A percentile compares a stretch with the other conserved stretches of the same genome.
phyloP scores from a whole-genome alignment of 2,329 filamentous ascomycete genomes.

The Exophiala oligosperma region DNA sequence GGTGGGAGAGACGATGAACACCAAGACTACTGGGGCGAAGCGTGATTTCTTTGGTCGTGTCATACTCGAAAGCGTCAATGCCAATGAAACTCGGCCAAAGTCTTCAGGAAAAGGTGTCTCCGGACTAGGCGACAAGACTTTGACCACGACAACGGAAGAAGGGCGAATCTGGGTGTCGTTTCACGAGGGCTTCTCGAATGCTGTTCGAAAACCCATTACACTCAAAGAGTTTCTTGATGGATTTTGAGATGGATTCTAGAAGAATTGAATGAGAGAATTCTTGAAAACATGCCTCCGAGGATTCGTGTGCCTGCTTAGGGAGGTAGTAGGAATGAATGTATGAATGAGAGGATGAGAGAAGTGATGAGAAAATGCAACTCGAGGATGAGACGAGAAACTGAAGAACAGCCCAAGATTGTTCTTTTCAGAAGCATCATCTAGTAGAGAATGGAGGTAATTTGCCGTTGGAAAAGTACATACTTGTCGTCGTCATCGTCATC shows the following conservation, averaged over 20 bases:
- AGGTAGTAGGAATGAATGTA: too few relatives aligned
- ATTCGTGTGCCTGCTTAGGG: too few relatives aligned
- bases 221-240: conserved; percentile 71
- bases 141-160: conserved; percentile 40
- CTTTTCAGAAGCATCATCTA: too few relatives aligned
- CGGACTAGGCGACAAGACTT: conserved; percentile 27
- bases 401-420: too few relatives aligned
- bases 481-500: too few relatives aligned
- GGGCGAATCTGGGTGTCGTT: conserved; percentile 81
- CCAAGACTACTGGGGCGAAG: conserved; percentile 52
- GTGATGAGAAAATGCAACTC: too few relatives aligned
- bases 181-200: conserved; percentile 89
- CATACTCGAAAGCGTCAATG: conserved; percentile 38
- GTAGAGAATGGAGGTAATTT: too few relatives aligned
- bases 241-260: conserved; percentile 26
- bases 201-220: conserved; percentile 83
- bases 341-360: too few relatives aligned
- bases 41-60: conserved; percentile 84
- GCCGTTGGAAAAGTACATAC: too few relatives aligned
- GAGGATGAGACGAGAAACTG: too few relatives aligned
- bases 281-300: too few relatives aligned
- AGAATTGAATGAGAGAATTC: too few relatives aligned
- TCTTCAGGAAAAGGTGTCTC: conserved; percentile 30
- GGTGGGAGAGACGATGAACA: conserved; percentile 30
- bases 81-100: conserved; percentile 32